Conservation (phyloP, 2,329 filamentous ascomycete genomes). For the Xylaria sp. region DNA sequence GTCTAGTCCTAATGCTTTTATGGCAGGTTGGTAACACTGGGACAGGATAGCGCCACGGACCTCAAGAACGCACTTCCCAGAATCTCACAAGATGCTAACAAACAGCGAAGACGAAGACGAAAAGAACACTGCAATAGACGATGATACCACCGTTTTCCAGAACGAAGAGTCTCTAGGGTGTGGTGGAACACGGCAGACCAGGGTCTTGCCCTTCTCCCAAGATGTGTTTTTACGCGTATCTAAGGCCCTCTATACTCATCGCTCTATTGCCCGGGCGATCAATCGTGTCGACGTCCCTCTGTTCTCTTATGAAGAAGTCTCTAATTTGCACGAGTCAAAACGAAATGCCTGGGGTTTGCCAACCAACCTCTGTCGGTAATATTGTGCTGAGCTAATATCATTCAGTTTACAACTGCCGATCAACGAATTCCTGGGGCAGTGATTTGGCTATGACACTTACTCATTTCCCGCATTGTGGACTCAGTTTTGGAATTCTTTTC, state of each 20-base stretch:
- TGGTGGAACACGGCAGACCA: background rate
- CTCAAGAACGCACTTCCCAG: background rate
- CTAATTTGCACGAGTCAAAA: conserved; percentile 12
- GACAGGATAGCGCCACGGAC: background rate
- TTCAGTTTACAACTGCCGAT: conserved; percentile 36
- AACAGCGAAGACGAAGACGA: background rate
- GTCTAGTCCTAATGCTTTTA: background rate
- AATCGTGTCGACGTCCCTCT: conserved; percentile 30
- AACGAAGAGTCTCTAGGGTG: background rate
- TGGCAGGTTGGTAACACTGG: background rate
- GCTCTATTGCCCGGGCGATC: background rate
- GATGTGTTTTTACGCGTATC: conserved; percentile 22
- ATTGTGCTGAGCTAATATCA: background rate
- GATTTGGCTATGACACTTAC: conserved; percentile 36
- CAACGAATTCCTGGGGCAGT: conserved; percentile 33
- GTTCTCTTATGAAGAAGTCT: conserved; percentile 27
- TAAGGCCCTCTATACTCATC: conserved; percentile 16
- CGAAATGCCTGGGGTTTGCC: conserved; percentile 1
- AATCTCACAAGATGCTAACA: background rate
- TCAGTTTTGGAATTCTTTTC: conserved; percentile 36
- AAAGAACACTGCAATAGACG: background rate
- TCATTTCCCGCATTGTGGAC: conserved; percentile 30
- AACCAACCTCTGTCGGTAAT: background rate
- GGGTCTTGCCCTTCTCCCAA: conserved; percentile 27
- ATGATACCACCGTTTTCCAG: background rate